These are phyloP conservation scores for Phytophthora chlamydospora DNA, from an alignment of 352 stramenopile genomes.

Conservation along the genomic window DNA sequence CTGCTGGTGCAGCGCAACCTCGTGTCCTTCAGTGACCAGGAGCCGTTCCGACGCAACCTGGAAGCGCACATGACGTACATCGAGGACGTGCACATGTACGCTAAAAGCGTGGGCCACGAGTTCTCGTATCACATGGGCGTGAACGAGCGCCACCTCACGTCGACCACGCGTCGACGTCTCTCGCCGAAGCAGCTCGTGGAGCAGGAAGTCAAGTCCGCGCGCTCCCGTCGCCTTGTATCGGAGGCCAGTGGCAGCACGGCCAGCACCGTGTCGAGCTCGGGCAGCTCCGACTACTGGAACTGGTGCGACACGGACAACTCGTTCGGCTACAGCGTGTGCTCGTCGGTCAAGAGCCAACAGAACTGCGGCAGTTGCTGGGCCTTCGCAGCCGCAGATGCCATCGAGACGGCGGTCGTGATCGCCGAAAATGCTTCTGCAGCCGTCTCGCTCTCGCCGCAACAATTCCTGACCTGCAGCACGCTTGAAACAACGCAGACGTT, in stretches of 20 bases:
- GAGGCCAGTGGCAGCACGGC: slow-evolving; percentile 28
- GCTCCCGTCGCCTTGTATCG: slow-evolving; percentile 30
- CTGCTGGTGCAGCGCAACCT: slow-evolving; percentile 50
- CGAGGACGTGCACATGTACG: slow-evolving; percentile 71
- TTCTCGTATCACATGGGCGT: slow-evolving; percentile 79
- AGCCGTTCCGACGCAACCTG: slow-evolving; percentile 53
- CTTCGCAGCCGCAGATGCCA: slow-evolving; percentile 77
- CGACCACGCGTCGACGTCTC: slow-evolving; percentile 40
- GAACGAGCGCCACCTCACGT: slow-evolving; percentile 65
- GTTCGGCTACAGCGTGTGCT: slow-evolving; percentile 67
- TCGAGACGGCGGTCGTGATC: slow-evolving; percentile 79
- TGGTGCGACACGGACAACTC: slow-evolving; percentile 79
- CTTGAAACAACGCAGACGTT: slow-evolving; percentile 73
- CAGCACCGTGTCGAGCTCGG: slow-evolving; percentile 30
- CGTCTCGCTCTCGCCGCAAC: slow-evolving; percentile 77
- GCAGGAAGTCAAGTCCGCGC: slow-evolving; percentile 50
- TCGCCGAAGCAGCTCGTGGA: slow-evolving; percentile 66
- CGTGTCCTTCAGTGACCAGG: slow-evolving; percentile 33
- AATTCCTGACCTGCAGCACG: slow-evolving; percentile 76
- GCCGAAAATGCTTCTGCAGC: slow-evolving; percentile 59
- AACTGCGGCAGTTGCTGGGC: slow-evolving; percentile 87
- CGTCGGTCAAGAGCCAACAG: slow-evolving; percentile 80
- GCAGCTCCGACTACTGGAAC: slow-evolving; percentile 51
- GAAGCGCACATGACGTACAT: slow-evolving; percentile 80
- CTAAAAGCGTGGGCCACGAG: slow-evolving; percentile 53